These are phyloP conservation scores for Verticillium zaregamsianum DNA, from an alignment of 2,329 filamentous ascomycete genomes.

Conservation along the genomic window DNA sequence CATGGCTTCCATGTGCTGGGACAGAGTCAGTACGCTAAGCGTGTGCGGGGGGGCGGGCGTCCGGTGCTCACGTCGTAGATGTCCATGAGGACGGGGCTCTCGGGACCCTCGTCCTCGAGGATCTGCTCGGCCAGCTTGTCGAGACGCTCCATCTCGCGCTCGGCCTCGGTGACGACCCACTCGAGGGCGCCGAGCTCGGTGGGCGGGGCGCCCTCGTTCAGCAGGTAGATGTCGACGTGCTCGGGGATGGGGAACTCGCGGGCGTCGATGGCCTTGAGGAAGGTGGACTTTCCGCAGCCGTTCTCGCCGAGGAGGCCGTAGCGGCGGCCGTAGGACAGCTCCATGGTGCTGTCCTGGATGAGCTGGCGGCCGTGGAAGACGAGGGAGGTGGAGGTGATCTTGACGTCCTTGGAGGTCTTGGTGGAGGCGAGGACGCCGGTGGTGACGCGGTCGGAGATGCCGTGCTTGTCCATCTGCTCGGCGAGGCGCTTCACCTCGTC, in stretches of 20 bases:
- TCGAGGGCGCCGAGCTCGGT: slow-evolving; percentile 87
- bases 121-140: slow-evolving; percentile 87
- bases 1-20: slow-evolving; percentile 95
- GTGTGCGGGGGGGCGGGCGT: not conserved
- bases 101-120: slow-evolving; percentile 86
- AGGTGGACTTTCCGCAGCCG: slow-evolving; percentile 97
- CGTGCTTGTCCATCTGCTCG: slow-evolving; percentile 92
- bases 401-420: slow-evolving; percentile 83
- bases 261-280: slow-evolving; percentile 88
- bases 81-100: slow-evolving; percentile 85
- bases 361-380: slow-evolving; percentile 98
- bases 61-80: slow-evolving; percentile 77
- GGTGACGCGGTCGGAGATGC: slow-evolving; percentile 94
- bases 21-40: not conserved
- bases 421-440: slow-evolving; percentile 93
- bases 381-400: slow-evolving; percentile 88
- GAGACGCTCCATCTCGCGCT: slow-evolving; percentile 85
- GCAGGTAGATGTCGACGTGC: slow-evolving; percentile 94
- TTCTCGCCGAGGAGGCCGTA: slow-evolving; percentile 98
- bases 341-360: slow-evolving; percentile 88
- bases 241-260: slow-evolving; percentile 96
- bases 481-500: slow-evolving; percentile 82
- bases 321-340: slow-evolving; percentile 86
- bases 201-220: slow-evolving; percentile 93
- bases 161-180: slow-evolving; percentile 94